These are phyloP conservation scores for Peniophora sp. DNA, from an alignment of 1,284 basidiomycete genomes.

Conservation along the genomic window DNA sequence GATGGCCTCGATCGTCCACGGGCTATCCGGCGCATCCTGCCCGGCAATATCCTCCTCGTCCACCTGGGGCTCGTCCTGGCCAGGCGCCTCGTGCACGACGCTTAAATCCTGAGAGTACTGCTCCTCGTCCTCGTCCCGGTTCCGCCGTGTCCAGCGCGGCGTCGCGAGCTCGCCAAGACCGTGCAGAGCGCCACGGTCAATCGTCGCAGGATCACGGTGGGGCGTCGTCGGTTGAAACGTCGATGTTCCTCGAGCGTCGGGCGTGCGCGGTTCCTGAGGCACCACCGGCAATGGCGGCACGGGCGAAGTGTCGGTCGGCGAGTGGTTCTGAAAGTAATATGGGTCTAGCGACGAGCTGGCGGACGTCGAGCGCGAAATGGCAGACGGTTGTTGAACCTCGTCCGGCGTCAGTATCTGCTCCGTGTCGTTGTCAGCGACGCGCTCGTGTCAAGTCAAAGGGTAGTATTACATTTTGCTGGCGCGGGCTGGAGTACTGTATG, in stretches of 20 bases:
- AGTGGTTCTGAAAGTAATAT: conserved; percentile 70
- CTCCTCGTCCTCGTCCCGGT: conserved; percentile 20
- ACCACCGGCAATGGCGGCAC: conserved; percentile 37
- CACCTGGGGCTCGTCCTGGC: conserved; percentile 26
- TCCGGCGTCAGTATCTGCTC: conserved; percentile 11
- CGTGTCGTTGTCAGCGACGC: conserved; percentile 16
- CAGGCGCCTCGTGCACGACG: conserved; percentile 34
- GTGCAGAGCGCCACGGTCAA: conserved; percentile 84
- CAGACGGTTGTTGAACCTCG: conserved; percentile 14
- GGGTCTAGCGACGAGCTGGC: conserved; percentile 74
- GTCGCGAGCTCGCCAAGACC: conserved; percentile 96
- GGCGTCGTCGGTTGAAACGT: conserved; percentile 56
- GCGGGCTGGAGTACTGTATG: conserved; percentile 13
- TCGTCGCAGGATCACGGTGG: conserved; percentile 70
- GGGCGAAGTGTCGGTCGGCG: conserved; percentile 52
- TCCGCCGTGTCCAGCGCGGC: conserved; percentile 78
- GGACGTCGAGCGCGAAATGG: conserved; percentile 49
- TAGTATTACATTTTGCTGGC: conserved; percentile 17
- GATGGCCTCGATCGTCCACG: conserved; percentile 81
- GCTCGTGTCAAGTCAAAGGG: conserved; percentile 13
- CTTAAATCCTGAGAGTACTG: conserved; percentile 28
- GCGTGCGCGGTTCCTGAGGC: conserved; percentile 28
- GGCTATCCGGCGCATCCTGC: conserved; percentile 53
- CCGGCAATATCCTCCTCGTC: conserved; percentile 31
- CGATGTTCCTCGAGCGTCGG: conserved; percentile 27